Evolutionary conservation across 441 rosid genomes (phyloP).

Genomic region (Populus hybrid): DNA sequence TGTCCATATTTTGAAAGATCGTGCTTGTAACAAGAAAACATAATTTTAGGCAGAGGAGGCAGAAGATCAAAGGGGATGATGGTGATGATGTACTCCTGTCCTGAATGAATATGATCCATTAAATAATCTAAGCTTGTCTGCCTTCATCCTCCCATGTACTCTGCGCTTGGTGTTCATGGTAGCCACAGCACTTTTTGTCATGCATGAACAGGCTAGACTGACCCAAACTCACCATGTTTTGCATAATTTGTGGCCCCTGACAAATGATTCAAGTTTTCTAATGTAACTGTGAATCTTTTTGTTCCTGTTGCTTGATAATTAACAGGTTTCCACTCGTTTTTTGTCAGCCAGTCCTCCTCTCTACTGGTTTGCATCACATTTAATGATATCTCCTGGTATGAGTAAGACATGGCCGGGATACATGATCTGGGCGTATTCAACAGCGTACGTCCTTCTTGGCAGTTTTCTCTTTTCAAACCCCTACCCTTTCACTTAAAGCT

Average conservation of each 20-base stretch:
- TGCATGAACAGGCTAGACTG: slow-evolving; percentile 83
- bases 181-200: slow-evolving; percentile 70
- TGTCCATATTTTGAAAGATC: slow-evolving; percentile 1
- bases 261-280: not conserved
- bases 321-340: slow-evolving; percentile 89
- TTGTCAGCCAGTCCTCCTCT: slow-evolving; percentile 83
- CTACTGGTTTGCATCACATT: slow-evolving; percentile 79
- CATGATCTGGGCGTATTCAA: slow-evolving; percentile 64
- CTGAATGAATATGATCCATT: slow-evolving; percentile 26
- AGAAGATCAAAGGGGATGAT: slow-evolving; percentile 27
- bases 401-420: slow-evolving; percentile 51
- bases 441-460: slow-evolving; percentile 78
- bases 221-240: not conserved
- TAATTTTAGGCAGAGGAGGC: slow-evolving; percentile 57
- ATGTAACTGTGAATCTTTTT: not conserved
- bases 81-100: slow-evolving; percentile 15
- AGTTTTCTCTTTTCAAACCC: slow-evolving; percentile 83
- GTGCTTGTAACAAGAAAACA: slow-evolving; percentile 39
- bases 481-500: slow-evolving; percentile 81
- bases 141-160: slow-evolving; percentile 58
- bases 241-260: not conserved
- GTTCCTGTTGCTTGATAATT: slow-evolving; percentile 4
- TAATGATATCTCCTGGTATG: slow-evolving; percentile 32
- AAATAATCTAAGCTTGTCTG: slow-evolving; percentile 39
- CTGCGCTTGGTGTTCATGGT: slow-evolving; percentile 73